A percentile compares a stretch with the other conserved stretches of the same genome.
Conservation (phyloP, 2,329 filamentous ascomycete genomes). For the Paracoccidioides lutzii region DNA sequence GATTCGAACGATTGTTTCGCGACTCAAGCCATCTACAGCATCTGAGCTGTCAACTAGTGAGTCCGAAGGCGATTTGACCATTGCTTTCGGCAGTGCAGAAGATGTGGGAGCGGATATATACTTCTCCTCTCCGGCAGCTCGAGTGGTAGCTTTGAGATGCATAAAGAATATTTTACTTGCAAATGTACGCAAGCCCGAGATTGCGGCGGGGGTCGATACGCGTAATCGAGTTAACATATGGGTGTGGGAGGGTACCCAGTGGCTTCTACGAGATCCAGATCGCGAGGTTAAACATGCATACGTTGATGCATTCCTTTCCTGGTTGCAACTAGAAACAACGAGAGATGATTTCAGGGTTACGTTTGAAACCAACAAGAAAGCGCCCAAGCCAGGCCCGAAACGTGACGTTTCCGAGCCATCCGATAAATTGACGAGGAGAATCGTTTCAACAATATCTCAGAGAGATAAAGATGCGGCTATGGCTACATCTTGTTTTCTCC, state of each 20-base stretch:
- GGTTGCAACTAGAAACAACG: slow-evolving; percentile 70
- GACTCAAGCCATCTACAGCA: slow-evolving; percentile 53
- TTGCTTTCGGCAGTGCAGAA: slow-evolving; percentile 35
- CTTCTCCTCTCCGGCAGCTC: slow-evolving; percentile 51
- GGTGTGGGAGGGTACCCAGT: slow-evolving; percentile 94
- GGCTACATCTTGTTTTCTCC: slow-evolving; percentile 56
- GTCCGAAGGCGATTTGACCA: slow-evolving; percentile 28
- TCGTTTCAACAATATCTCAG: slow-evolving; percentile 53
- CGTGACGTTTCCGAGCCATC: slow-evolving; percentile 28
- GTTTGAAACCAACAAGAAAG: slow-evolving; percentile 39
- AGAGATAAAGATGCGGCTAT: slow-evolving; percentile 43
- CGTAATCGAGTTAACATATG: slow-evolving; percentile 64
- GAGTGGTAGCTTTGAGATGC: slow-evolving; percentile 55
- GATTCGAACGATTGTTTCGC: slow-evolving; percentile 65
- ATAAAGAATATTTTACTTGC: slow-evolving; percentile 74
- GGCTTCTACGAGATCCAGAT: slow-evolving; percentile 71
- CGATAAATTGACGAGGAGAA: slow-evolving; percentile 43
- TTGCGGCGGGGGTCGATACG: slow-evolving; percentile 50
- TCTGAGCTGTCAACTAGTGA: slow-evolving; percentile 34
- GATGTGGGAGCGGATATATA: slow-evolving; percentile 44
- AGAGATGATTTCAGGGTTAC: slow-evolving; percentile 51
- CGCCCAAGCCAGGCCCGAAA: slow-evolving; percentile 30
- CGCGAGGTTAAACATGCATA: slow-evolving; percentile 73
- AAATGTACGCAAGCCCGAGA: slow-evolving; percentile 51
- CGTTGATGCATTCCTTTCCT: slow-evolving; percentile 67